Percentiles rank a stretch among this genome's conserved stretches.
phyloP scores from a whole-genome alignment of 2,329 filamentous ascomycete species.

The Calycina herbarum region DNA sequence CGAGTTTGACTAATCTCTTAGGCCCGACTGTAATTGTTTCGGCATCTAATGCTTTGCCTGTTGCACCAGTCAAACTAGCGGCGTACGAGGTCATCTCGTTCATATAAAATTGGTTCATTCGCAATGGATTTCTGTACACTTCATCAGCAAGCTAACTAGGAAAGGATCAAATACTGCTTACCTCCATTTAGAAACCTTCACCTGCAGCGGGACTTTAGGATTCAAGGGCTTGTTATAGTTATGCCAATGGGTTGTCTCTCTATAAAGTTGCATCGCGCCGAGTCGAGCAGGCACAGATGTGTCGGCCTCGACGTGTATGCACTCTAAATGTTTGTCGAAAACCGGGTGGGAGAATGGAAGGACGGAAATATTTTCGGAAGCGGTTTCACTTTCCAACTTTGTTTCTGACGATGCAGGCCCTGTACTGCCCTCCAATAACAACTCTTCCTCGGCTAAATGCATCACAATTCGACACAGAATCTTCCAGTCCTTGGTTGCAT shows the following conservation, averaged over 20 bases:
- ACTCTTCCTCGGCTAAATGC: slow-evolving; percentile 37
- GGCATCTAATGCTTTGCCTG: slow-evolving; percentile 62
- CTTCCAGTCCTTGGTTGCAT: slow-evolving; percentile 31
- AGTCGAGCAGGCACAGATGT: slow-evolving; percentile 29
- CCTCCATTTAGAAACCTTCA: slow-evolving; percentile 42
- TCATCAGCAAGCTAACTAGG: not conserved
- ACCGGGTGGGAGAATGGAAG: slow-evolving; percentile 50
- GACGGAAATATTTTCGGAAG: slow-evolving; percentile 34
- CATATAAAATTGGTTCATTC: slow-evolving; percentile 61
- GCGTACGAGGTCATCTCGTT: slow-evolving; percentile 68
- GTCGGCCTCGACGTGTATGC: slow-evolving; percentile 42
- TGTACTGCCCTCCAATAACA: slow-evolving; percentile 32
- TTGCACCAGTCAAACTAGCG: slow-evolving; percentile 65
- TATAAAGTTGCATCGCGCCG: slow-evolving; percentile 42
- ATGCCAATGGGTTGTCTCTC: slow-evolving; percentile 61
- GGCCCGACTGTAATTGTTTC: slow-evolving; percentile 59
- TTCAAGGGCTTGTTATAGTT: slow-evolving; percentile 55
- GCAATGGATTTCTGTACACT: slow-evolving; percentile 32
- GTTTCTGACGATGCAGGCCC: slow-evolving; percentile 22
- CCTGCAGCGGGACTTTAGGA: slow-evolving; percentile 42
- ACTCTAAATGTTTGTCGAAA: slow-evolving; percentile 47
- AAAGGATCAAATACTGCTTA: slow-evolving; percentile 21
- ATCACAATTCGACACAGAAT: slow-evolving; percentile 31
- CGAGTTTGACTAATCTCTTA: slow-evolving; percentile 32
- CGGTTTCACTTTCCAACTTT: slow-evolving; percentile 19